Evolutionary conservation across 768 basidiomycete genomes (phyloP).

Genomic region (Lactarius vividus): DNA sequence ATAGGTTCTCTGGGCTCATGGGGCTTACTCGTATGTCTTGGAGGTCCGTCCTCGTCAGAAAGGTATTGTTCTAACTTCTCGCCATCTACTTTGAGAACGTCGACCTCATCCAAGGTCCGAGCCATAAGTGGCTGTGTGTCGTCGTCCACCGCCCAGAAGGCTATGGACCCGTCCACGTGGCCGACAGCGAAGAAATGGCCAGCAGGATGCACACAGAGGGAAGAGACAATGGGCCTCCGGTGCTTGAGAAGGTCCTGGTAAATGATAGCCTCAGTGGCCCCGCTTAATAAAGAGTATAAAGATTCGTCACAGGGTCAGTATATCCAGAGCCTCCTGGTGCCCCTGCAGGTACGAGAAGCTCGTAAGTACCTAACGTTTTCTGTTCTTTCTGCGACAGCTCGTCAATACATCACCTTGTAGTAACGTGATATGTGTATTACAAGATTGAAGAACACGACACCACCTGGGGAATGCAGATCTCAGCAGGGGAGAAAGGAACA

Average conservation of each 20-base stretch:
- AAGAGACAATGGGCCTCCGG: slow-evolving; percentile 66
- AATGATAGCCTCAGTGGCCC: slow-evolving; percentile 6
- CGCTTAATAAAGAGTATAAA: neutral
- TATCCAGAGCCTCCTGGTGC: slow-evolving; percentile 78
- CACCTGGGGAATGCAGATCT: slow-evolving; percentile 42
- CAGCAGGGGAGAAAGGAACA: neutral
- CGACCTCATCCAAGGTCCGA: slow-evolving; percentile 57
- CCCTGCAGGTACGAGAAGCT: slow-evolving; percentile 70
- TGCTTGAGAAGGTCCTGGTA: slow-evolving; percentile 64
- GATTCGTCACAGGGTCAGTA: slow-evolving; percentile 45
- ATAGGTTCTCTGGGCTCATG: slow-evolving; percentile 61
- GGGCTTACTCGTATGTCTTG: slow-evolving; percentile 24
- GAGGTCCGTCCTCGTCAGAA: slow-evolving; percentile 30
- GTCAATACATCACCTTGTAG: neutral
- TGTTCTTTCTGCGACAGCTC: slow-evolving; percentile 43
- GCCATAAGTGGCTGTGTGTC: slow-evolving; percentile 73
- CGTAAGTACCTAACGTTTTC: slow-evolving; percentile 58
- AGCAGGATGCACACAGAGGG: slow-evolving; percentile 68
- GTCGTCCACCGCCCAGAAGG: slow-evolving; percentile 81
- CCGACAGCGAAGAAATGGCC: slow-evolving; percentile 78
- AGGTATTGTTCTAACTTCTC: slow-evolving; percentile 44
- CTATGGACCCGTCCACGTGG: slow-evolving; percentile 76
- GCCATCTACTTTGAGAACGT: slow-evolving; percentile 56
- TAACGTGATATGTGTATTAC: slow-evolving; percentile 36
- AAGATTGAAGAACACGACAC: slow-evolving; percentile 57